Conservation (phyloP, 306 rosid genomes). For the Quercus mongolica region DNA sequence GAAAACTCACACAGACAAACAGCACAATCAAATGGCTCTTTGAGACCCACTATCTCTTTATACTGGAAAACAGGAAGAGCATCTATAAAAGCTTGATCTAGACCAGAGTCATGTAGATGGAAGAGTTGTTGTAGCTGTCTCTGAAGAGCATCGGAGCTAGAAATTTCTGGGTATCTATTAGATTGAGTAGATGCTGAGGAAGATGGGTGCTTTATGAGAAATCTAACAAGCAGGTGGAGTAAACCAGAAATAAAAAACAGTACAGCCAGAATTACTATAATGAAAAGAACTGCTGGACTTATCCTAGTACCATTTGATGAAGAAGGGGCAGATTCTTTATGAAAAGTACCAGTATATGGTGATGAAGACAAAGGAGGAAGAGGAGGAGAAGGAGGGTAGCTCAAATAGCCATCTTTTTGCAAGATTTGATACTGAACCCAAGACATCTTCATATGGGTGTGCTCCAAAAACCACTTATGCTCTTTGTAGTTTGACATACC, state of each 20-base stretch:
- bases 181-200: constrained; percentile 57
- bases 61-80: constrained; percentile 97
- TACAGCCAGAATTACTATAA: constrained; percentile 88
- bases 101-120: constrained; percentile 93
- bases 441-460: constrained; percentile 77
- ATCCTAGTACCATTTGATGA: constrained; percentile 73
- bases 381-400: constrained; percentile 70
- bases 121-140: constrained; percentile 95
- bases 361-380: constrained; percentile 37
- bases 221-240: constrained; percentile 93
- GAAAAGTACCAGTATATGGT: constrained; percentile 38
- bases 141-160: constrained; percentile 85
- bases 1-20: constrained; percentile 90
- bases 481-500: constrained; percentile 41
- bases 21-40: constrained; percentile 93
- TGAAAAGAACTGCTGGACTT: constrained; percentile 94
- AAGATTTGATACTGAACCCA: constrained; percentile 59
- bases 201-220: constrained; percentile 78
- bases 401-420: constrained; percentile 69
- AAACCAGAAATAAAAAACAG: constrained; percentile 89
- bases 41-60: constrained; percentile 81
- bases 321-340: constrained; percentile 40
- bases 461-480: constrained; percentile 40
- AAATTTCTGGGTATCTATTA: constrained; percentile 64
- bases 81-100: constrained; percentile 94